Evolutionary conservation across 2,329 filamentous ascomycete genomes (phyloP), one percentile per base, ranked within the genome.

Genomic region (Hypomyces perniciosus): DNA sequence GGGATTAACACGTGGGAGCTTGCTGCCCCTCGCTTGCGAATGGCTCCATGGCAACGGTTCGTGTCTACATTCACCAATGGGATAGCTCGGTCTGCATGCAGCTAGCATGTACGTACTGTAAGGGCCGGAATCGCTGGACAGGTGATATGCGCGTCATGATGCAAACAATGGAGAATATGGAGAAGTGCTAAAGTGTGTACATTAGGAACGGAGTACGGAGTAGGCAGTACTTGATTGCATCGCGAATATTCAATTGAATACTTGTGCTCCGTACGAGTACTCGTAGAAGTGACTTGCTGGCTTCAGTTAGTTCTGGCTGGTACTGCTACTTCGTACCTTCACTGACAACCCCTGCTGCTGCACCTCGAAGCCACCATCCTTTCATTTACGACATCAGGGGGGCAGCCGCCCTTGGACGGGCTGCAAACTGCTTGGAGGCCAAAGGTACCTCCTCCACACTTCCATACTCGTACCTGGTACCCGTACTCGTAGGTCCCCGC

Each of bases 11-110:
- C 20, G 20, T 20, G 20, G 20, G 20, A 20, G 20, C 20, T 20
- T 20, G 20, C 6, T 4, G 6, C 4, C 35, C n/a, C 10, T 45
- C 46, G 45, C 50, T 43, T 34, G 45, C 46, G 39, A 52, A 35
- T n/a, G 46, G 20, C 51, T 42, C 51, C 51, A 34, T 42, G 51
- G 48, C 51, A 49, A 53, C 51, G 46, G 47, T 50, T 45, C 42
- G 47, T 39, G n/a, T 35, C 13, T 10, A 42, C 40, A 40, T 41
- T 48, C 50, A 41, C 50, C 45, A 52, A 52, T 52, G 40, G 35
- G 45, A 44, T 10, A 42, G 13, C 27, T 10, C 39, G 5, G 35
- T 38, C 6, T 12, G 35, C 20, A 38, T 20, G 12, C 12, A 38
- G n/a, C 35, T n/a, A 9, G 35, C 8, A 38, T 20, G 12, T 38